Percentiles rank a stretch among this genome's conserved stretches.
phyloP scores from a whole-genome alignment of 2,329 filamentous ascomycete genomes.

The Chaetomium sp. region DNA sequence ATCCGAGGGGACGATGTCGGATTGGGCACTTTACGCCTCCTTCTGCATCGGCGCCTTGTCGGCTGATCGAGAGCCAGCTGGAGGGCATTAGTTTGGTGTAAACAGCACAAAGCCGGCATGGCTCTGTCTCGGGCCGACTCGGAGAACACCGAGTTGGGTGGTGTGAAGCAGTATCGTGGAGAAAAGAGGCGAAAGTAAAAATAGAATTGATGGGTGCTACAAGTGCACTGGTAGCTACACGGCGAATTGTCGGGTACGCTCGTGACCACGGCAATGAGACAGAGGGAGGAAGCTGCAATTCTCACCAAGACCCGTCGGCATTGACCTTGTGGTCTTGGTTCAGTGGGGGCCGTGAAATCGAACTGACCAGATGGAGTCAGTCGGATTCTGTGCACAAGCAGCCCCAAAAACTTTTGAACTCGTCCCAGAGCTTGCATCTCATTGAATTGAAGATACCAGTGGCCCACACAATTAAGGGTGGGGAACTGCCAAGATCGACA shows the following conservation, averaged over 20 bases:
- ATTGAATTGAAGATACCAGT: too few species aligned
- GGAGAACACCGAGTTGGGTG: background rate
- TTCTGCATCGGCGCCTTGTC: background rate
- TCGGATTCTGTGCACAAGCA: too few species aligned
- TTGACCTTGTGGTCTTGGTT: background rate
- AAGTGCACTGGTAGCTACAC: too few species aligned
- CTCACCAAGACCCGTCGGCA: background rate
- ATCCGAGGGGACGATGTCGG: background rate
- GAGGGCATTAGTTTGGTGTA: background rate
- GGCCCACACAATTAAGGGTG: background rate
- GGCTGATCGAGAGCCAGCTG: constrained; percentile 1
- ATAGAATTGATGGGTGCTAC: background rate
- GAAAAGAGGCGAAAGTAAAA: background rate
- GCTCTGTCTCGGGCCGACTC: background rate
- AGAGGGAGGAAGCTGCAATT: background rate
- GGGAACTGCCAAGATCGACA: constrained; percentile 23
- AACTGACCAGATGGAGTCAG: background rate
- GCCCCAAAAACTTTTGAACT: too few species aligned
- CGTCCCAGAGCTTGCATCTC: too few species aligned
- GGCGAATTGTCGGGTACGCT: background rate
- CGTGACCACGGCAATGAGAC: background rate
- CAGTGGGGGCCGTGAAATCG: background rate
- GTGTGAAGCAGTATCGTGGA: background rate
- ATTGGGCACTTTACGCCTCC: constrained; percentile 7
- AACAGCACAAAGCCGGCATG: background rate